Evolutionary conservation across 148 eudicot genomes (phyloP), one percentile per base, ranked within the genome.

Genomic region (Simmondsia chinensis): DNA sequence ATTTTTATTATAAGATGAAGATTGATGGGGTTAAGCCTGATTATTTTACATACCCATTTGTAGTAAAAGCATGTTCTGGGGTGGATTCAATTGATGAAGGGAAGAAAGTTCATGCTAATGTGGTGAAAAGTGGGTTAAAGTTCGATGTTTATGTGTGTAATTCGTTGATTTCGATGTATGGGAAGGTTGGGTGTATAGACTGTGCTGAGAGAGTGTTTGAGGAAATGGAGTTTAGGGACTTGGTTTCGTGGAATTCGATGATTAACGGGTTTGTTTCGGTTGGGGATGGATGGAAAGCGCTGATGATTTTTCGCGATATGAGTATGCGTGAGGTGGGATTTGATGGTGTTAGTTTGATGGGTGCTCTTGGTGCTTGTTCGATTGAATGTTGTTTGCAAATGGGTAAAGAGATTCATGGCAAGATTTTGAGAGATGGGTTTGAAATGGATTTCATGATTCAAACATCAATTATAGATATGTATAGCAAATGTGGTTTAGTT

Each of bases 241-340:
- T 71, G 68, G 93, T 82, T 61, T 68, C 79, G 10, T 87, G 93
- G 93, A 87, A 87, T 54, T 79, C 93, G 3, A 69, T 82, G 72
- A 69, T 82, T 28, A 66, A 71, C 48, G 93, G 80, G 7, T 82
- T 64, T 64, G 83, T 74, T 52, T 67, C 76, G n/a, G 62, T 23
- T 32, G 68, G 63, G 12, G 67, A 76, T 46, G 80, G 75, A 39
- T 55, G 34, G 57, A 60, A 52, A 14, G 71, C 94, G 2, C 50
- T 79, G 14, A 10, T 37, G 40, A 56, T 43, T 57, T 52, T 76
- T 11, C 44, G 60, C 23, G 41, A 57, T 33, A 82, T 82, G 96
- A 73, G 55, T 36, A 41, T 2, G 10, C 19, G 38, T 39, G 64
- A 68, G 24, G 13, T 66, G 43, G 28, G 42, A 19, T 70, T 66